Evolutionary conservation across 768 basidiomycete genomes (phyloP), one percentile per base, ranked within the genome.

Genomic region (Pisolithus sp.): DNA sequence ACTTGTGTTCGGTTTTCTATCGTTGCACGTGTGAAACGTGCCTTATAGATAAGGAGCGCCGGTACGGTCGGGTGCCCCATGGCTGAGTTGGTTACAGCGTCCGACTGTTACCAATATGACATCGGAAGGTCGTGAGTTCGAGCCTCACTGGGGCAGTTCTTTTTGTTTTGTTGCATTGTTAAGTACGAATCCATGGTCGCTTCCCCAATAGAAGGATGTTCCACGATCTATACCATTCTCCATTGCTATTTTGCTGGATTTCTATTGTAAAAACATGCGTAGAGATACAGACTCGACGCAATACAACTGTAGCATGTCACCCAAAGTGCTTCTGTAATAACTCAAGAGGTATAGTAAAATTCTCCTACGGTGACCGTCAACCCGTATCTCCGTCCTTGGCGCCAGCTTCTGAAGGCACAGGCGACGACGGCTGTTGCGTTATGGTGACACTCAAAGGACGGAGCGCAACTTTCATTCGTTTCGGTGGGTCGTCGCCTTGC

Each of bases 331-430:
- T 28, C 44, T 46, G 46, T 47, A 47, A 21, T 47, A 31, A 34
- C 30, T 21, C 34, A 30, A 36, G 7, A 47, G 43, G 46, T 47
- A 17, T 38, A 36, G 23, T 31, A 38, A 54, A 20, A 43, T n/a
- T 50, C 20, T 8, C 49, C 24, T 4, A 15, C 51, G 8, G 26
- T 23, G 26, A 34, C 24, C 18, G 50, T 67, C 75, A 89, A 55
- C 86, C 86, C 40, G 79, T 85, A 64, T 89, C 86, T 49, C 82
- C 85, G 59, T 88, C 85, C 69, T 88, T 88, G 53, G 77, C 74
- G 61, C 79, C 76, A 54, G 76, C 67, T 76, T 82, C 77, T 81
- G 86, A 80, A 63, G 80, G 74, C 49, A 72, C 62, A 12, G 73
- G 68, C 5, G 68, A 65, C 10, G 71, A 56, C 23, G 76, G 61